These are phyloP conservation scores for Gliomastix tumulicola DNA, from an alignment of 2,329 filamentous ascomycete genomes.

Conservation along the genomic window DNA sequence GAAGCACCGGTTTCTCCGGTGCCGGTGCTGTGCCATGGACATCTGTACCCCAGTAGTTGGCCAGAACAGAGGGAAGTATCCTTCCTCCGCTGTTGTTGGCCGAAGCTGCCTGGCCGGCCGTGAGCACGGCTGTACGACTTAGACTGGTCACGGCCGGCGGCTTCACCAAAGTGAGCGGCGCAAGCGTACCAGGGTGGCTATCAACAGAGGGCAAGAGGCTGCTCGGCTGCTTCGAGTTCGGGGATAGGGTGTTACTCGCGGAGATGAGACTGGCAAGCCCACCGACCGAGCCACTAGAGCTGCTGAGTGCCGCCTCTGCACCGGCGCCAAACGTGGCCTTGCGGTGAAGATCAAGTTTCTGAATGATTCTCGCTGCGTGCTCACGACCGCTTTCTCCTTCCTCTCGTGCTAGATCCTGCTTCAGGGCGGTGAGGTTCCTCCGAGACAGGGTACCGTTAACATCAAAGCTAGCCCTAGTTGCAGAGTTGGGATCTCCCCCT, in stretches of 20 bases:
- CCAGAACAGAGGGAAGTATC: slow-evolving; percentile 79
- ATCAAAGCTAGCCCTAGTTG: slow-evolving; percentile 66
- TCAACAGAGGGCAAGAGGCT: slow-evolving; percentile 33
- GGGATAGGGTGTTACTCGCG: slow-evolving; percentile 72
- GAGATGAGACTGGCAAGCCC: slow-evolving; percentile 84
- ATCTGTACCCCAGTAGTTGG: slow-evolving; percentile 88
- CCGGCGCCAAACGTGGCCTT: slow-evolving; percentile 57
- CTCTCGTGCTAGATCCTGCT: slow-evolving; percentile 42
- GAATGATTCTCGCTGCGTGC: slow-evolving; percentile 82
- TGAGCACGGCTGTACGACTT: slow-evolving; percentile 76
- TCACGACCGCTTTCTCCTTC: slow-evolving; percentile 73
- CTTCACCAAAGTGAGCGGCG: slow-evolving; percentile 75
- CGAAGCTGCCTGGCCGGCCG: slow-evolving; percentile 69
- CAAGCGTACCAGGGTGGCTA: slow-evolving; percentile 55
- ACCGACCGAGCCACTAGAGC: slow-evolving; percentile 33
- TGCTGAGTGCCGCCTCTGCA: slow-evolving; percentile 26
- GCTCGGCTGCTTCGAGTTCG: slow-evolving; percentile 25
- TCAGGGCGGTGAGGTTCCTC: slow-evolving; percentile 49
- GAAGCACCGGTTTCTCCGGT: slow-evolving; percentile 18
- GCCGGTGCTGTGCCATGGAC: slow-evolving; percentile 52
- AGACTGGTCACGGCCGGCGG: slow-evolving; percentile 79
- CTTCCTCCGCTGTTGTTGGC: slow-evolving; percentile 58
- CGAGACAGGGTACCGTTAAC: slow-evolving; percentile 42
- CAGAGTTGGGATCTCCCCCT: slow-evolving; percentile 45
- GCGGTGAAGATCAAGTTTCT: slow-evolving; percentile 84